These are phyloP conservation scores for Citeromyces hawaiiensis DNA, from an alignment of 1,139 yeast genomes.

Conservation along the genomic window DNA sequence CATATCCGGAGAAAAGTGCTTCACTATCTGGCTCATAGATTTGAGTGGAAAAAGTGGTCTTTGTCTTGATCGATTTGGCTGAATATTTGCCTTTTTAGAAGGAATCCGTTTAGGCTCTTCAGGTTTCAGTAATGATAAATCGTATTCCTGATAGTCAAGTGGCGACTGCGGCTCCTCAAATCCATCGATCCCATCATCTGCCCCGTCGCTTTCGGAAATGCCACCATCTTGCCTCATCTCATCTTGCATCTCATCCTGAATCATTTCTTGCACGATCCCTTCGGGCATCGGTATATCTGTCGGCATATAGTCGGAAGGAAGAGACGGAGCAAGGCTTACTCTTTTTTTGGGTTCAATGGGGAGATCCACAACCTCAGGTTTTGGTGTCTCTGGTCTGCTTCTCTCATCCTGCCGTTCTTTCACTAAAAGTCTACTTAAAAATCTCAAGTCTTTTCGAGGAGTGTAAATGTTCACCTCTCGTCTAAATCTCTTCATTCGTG, in stretches of 20 bases:
- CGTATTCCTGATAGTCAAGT: background rate
- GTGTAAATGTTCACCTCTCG: constrained; percentile 17
- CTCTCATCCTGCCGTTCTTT: constrained; percentile 10
- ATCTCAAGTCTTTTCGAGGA: constrained; percentile 15
- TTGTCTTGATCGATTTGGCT: background rate
- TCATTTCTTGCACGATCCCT: constrained; percentile 3
- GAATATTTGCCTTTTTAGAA: background rate
- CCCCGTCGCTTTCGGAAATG: too few species aligned
- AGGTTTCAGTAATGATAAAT: background rate
- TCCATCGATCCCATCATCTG: background rate
- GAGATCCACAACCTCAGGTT: background rate
- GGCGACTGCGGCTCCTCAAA: background rate
- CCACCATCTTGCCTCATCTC: background rate
- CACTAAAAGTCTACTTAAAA: constrained; percentile 14
- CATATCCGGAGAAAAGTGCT: constrained; percentile 2
- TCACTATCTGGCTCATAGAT: constrained; percentile 1
- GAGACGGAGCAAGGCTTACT: background rate
- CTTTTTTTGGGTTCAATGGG: too few species aligned
- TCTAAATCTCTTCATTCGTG: constrained; percentile 6
- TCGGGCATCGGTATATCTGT: constrained; percentile 6
- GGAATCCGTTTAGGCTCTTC: background rate
- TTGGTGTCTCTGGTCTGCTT: constrained; percentile 2
- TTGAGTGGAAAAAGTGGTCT: background rate
- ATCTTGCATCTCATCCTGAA: background rate
- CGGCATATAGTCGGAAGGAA: background rate